Evolutionary conservation across 331 rosid genomes (phyloP), one percentile per base, ranked within the genome.

Genomic region (Erythrophleum ivorense): DNA sequence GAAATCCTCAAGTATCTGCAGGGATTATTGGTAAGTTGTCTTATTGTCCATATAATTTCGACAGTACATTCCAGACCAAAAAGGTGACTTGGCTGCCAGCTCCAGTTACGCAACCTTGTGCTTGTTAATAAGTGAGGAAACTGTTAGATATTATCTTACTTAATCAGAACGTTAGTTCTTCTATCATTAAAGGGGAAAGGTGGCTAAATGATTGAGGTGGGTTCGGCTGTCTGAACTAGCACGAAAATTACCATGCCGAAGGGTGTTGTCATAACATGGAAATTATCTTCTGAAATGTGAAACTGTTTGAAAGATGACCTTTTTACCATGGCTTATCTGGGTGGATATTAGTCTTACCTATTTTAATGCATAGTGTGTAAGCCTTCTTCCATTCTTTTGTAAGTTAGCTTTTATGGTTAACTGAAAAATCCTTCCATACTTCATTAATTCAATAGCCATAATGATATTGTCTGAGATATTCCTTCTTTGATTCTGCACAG

Each of bases 1-100:
- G 94, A 46, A 88, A 86, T 78, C 91, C 98, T 57, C 91, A 77
- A 3, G 84, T 92, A 77, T 90, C 97, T 11, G 91, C 97, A 0
- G 97, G 93, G 87, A 91, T 85, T 72, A 85, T 91, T 54, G 98
- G 99, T 93, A 87, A 78, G 88, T 75, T 80, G 78, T 84, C 70
- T 18, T 46, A 58, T 78, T 64, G 43, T 64, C 12, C 62, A 49
- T 58, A 64, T 55, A 24, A 38, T 57, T 63, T 63, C 55, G 55
- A 6, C 14, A 40, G 76, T 60, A 11, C 31, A 69, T 65, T 76
- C 43, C 67, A 9, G 62, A 64, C 13, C 4, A 18, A 13, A 75
- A 80, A 60, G 65, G 71, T 62, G 65, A 33, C 6, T 68, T 52
- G 69, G 45, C 71, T 54, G 14, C 31, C 29, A 53, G 16, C 63